Conservation (phyloP, 2,329 filamentous ascomycete species). For the Purpureocillium lavendulum region DNA sequence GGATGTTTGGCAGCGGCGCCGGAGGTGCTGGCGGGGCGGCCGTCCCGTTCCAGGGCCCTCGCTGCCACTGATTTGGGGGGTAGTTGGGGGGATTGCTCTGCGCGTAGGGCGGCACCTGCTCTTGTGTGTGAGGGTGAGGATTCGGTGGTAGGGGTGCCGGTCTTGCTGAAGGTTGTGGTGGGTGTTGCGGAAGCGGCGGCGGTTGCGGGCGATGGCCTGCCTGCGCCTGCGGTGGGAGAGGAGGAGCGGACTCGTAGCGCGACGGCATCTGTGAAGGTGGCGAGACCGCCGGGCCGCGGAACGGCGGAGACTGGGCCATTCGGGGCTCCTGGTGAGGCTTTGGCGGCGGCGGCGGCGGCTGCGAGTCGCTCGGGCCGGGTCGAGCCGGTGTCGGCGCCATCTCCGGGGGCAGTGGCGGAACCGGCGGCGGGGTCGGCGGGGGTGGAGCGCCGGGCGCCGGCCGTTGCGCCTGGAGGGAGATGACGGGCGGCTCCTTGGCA, state of each 20-base stretch:
- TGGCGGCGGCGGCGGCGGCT: conserved; percentile 47
- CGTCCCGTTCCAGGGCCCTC: conserved; percentile 3
- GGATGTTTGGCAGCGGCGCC: conserved; percentile 38
- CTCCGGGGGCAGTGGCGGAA: conserved; percentile 66
- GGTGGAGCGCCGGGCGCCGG: conserved; percentile 20
- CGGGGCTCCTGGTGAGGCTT: conserved; percentile 21
- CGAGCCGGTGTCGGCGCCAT: conserved; percentile 35
- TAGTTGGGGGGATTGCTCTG: conserved; percentile 7
- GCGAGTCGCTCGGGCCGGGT: conserved; percentile 24
- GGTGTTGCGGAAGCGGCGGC: conserved; percentile 6
- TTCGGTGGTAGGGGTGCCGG: too few relatives aligned
- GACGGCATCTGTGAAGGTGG: conserved; percentile 18
- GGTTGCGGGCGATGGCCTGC: conserved; percentile 8
- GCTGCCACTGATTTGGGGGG: conserved; percentile 12
- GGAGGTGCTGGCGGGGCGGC: conserved; percentile 4
- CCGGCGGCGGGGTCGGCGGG: conserved; percentile 47
- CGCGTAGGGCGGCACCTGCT: not conserved
- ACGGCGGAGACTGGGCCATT: conserved; percentile 17
- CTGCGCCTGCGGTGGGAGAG: conserved; percentile 29
- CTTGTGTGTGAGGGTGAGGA: conserved; percentile 7
- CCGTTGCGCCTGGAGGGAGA: conserved; percentile 56
- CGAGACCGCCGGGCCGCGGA: conserved; percentile 13
- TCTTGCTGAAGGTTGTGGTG: too few relatives aligned
- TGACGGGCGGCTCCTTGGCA: conserved; percentile 87
- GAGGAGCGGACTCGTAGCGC: conserved; percentile 39